Percentiles rank a stretch among this genome's conserved stretches.
phyloP scores from a whole-genome alignment of 768 basidiomycete genomes.

The Exidia glandulosa region DNA sequence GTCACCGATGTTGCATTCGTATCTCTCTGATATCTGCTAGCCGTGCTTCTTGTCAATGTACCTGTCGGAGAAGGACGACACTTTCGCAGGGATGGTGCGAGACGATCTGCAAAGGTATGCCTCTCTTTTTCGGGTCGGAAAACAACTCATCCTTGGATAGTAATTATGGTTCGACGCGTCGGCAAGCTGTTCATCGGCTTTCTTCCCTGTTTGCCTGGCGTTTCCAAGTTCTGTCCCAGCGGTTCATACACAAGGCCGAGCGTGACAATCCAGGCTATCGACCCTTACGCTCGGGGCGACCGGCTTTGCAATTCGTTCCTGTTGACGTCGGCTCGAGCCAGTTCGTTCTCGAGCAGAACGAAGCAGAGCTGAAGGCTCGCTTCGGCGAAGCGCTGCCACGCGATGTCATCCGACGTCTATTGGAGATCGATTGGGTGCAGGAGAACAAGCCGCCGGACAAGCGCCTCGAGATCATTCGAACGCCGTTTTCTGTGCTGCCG shows the following conservation, averaged over 20 bases:
- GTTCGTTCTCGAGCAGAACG: conserved; percentile 45
- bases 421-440: conserved; percentile 66
- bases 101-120: conserved; percentile 45
- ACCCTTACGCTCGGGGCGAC: conserved; percentile 62
- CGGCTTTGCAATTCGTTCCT: conserved; percentile 59
- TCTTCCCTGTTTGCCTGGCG: conserved; percentile 53
- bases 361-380: conserved; percentile 36
- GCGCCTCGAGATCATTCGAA: conserved; percentile 45
- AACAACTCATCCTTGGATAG: conserved; percentile 19
- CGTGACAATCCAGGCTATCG: conserved; percentile 45
- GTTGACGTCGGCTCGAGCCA: conserved; percentile 60
- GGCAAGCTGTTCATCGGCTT: conserved; percentile 44
- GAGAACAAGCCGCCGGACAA: conserved; percentile 46
- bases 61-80: conserved; percentile 50
- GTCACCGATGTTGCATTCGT: conserved; percentile 6
- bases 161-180: conserved; percentile 34
- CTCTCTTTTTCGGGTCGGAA: not conserved
- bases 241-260: conserved; percentile 47
- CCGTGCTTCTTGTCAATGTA: conserved; percentile 61
- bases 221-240: conserved; percentile 56
- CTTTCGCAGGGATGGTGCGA: conserved; percentile 38
- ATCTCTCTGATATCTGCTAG: conserved; percentile 10
- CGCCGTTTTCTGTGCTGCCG: conserved; percentile 58
- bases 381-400: conserved; percentile 38
- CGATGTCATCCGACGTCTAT: conserved; percentile 53